phyloP scores from a whole-genome alignment of 192 early-diverging fungal species.

The Dispira simplex region DNA sequence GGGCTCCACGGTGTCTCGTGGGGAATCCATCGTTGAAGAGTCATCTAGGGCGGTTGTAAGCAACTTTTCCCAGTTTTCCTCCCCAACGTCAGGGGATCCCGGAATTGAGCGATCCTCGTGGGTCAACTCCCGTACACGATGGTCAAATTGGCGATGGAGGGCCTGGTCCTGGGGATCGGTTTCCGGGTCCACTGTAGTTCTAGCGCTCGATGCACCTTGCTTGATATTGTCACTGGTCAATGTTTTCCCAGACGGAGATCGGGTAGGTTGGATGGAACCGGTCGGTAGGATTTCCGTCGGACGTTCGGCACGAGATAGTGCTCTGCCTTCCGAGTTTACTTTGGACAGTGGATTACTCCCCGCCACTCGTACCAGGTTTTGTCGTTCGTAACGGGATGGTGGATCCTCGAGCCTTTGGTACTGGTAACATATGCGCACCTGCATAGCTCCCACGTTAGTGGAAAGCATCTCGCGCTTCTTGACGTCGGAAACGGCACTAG shows the following conservation, averaged over 20 bases:
- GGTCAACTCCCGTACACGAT: background rate
- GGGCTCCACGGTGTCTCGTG: background rate
- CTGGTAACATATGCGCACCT: slow-evolving; percentile 46
- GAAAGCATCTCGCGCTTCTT: slow-evolving; percentile 32
- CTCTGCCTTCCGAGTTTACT: background rate
- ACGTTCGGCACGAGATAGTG: background rate
- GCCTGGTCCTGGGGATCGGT: background rate
- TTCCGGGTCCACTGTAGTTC: background rate
- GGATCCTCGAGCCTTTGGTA: slow-evolving; percentile 36
- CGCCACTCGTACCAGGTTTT: slow-evolving; percentile 2
- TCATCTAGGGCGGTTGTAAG: background rate
- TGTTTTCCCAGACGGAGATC: background rate
- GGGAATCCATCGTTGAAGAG: background rate
- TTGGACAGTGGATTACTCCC: background rate
- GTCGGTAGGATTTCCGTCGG: background rate
- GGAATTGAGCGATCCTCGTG: background rate
- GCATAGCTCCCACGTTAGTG: slow-evolving; percentile 50
- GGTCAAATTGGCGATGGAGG: background rate
- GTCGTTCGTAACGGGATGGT: background rate
- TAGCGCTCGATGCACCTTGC: background rate
- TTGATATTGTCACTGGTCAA: background rate
- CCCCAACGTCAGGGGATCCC: background rate
- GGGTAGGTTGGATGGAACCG: background rate
- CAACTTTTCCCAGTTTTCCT: background rate
- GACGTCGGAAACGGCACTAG: slow-evolving; percentile 41